phyloP scores from a whole-genome alignment of 2,329 filamentous ascomycete species.

The Gnomoniopsis sp. region DNA sequence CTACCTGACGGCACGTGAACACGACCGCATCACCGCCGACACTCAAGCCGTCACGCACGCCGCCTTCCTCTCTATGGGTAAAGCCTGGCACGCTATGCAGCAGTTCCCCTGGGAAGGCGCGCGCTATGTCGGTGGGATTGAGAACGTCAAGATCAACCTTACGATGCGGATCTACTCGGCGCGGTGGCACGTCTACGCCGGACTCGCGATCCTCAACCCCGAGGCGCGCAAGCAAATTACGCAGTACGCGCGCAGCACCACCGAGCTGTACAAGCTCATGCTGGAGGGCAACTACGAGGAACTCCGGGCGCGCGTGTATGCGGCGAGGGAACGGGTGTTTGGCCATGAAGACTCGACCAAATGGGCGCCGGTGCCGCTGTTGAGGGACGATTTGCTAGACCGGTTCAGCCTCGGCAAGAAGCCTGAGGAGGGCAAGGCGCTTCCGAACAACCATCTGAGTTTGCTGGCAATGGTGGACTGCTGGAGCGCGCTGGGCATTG shows the following conservation, averaged over 20 bases:
- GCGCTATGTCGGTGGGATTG: slow-evolving; percentile 95
- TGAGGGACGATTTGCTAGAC: slow-evolving; percentile 83
- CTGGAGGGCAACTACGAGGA: slow-evolving; percentile 77
- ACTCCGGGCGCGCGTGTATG: slow-evolving; percentile 66
- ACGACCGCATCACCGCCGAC: slow-evolving; percentile 96
- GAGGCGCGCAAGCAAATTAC: slow-evolving; percentile 88
- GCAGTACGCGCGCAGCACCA: slow-evolving; percentile 90
- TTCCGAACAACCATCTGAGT: slow-evolving; percentile 91
- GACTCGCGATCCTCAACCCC: slow-evolving; percentile 93
- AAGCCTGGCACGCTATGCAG: slow-evolving; percentile 90
- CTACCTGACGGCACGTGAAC: slow-evolving; percentile 78
- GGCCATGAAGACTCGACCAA: slow-evolving; percentile 62
- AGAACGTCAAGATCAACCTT: slow-evolving; percentile 99
- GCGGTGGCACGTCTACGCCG: slow-evolving; percentile 99
- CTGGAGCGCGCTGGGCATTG: slow-evolving; percentile 90
- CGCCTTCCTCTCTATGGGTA: slow-evolving; percentile 95
- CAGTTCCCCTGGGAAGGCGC: slow-evolving; percentile 96
- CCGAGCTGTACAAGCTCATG: slow-evolving; percentile 96
- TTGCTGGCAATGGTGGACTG: slow-evolving; percentile 97
- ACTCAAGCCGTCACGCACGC: slow-evolving; percentile 98
- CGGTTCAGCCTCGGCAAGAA: slow-evolving; percentile 79
- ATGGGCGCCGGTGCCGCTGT: slow-evolving; percentile 62
- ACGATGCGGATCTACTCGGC: slow-evolving; percentile 96
- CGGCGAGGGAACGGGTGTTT: slow-evolving; percentile 67
- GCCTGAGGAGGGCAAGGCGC: slow-evolving; percentile 32